Base-by-base conservation (phyloP, 2,329 filamentous ascomycete genomes). In the Colletotrichum shisoi region DNA sequence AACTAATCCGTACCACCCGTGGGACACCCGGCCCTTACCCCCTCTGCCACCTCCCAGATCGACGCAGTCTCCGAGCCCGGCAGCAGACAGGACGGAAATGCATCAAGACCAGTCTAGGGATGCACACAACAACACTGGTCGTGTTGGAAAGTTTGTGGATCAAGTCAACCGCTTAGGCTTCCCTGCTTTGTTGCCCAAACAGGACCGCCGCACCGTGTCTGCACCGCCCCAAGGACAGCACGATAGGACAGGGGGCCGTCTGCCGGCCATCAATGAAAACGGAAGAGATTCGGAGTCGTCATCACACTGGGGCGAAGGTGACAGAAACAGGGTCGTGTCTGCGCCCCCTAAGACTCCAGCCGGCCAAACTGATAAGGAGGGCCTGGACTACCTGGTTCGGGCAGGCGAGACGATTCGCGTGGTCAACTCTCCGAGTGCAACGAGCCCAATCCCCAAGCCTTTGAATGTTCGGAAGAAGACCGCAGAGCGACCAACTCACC, bases 331-430 rank as follows among this genome's bases (percentile, higher is more conserved):
- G 27, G 79, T 80, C 31, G 81, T 82, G 15, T 85, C 84, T 12
- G 82, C 81, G 11, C 81, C 83, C 17, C 76, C 79, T 13, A 73
- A 72, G 39, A 71, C 71, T 4, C 69, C 71, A 17, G 70, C 68
- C 3, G 59, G 62, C 31, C 66, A 56, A 45, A 71, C 49, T 49
- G 79, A 80, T n/a, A 74, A 75, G 46, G 75, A 72, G 15, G 79
- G 77, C 13, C 71, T 85, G 7, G 79, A 83, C 31, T 83, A 81
- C 70, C 74, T 86, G 8, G 78, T 79, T 56, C 78, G 76, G 39
- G 79, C 80, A 3, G 80, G 83, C 63, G 80, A 84, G 57, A 86
- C 84, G 0, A 87, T 87, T 71, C 82, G 84, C 6, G 74, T 87
- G 5, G 85, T 87, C n/a, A 76, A 82, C 64, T 84, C 84, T 3